Conservation (phyloP, 495 filamentous ascomycete genomes). For the Penicillium longicatenatum region DNA sequence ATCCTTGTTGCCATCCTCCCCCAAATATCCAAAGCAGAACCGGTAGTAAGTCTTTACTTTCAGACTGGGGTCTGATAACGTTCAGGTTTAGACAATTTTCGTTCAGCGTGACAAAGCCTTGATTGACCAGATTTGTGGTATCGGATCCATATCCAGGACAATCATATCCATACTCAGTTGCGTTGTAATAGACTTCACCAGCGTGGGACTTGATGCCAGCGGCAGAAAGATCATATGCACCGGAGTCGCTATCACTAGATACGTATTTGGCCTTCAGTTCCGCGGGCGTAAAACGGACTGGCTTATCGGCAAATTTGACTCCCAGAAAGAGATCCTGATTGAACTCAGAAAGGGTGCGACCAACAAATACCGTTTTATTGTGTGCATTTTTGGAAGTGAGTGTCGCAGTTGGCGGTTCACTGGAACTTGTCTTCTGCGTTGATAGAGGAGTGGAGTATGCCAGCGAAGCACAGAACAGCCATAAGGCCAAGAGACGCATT, state of each 20-base stretch:
- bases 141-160: conserved; percentile 42
- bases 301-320: conserved; percentile 38
- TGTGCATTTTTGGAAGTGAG: conserved; percentile 11
- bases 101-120: conserved; percentile 30
- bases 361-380: conserved; percentile 27
- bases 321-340: conserved; percentile 38
- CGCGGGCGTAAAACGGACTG: conserved; percentile 33
- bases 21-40: conserved; percentile 71
- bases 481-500: neutral
- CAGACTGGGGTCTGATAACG: conserved; percentile 57
- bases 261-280: conserved; percentile 27
- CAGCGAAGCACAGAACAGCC: neutral
- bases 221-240: conserved; percentile 10
- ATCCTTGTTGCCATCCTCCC: conserved; percentile 52
- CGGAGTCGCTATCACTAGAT: conserved; percentile 27
- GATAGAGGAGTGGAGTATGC: neutral
- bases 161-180: conserved; percentile 38
- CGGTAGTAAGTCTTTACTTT: conserved; percentile 48
- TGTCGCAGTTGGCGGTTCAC: conserved; percentile 18
- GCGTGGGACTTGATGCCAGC: neutral
- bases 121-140: conserved; percentile 24
- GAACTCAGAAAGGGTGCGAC: conserved; percentile 34
- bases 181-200: conserved; percentile 31
- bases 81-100: conserved; percentile 71
- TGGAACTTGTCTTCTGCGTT: neutral